phyloP scores from a whole-genome alignment of 1,284 basidiomycete genomes.

The Xanthoconium separans region DNA sequence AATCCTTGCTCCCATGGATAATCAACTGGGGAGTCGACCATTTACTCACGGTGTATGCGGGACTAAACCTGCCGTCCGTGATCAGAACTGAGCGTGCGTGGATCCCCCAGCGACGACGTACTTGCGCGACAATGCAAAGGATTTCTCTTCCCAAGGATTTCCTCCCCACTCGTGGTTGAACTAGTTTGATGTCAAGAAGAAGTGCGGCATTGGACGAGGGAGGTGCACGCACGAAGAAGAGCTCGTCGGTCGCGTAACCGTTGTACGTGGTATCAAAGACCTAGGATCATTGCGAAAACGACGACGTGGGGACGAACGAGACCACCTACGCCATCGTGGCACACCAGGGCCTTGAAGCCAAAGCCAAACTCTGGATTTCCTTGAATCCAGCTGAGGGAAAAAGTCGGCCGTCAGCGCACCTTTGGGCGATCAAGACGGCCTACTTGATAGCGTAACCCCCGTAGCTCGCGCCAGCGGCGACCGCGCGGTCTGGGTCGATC shows the following conservation, averaged over 20 bases:
- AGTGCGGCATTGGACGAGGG: neutral
- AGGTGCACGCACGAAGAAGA: slow-evolving; percentile 70
- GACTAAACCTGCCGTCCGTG: slow-evolving; percentile 51
- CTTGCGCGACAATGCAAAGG: slow-evolving; percentile 56
- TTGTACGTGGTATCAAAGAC: slow-evolving; percentile 73
- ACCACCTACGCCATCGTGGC: slow-evolving; percentile 76
- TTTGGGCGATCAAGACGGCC: slow-evolving; percentile 14
- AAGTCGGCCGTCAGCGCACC: slow-evolving; percentile 7
- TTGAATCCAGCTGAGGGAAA: slow-evolving; percentile 80
- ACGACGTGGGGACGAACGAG: neutral
- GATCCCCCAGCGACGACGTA: slow-evolving; percentile 28
- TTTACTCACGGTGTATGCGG: slow-evolving; percentile 75
- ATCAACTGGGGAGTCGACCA: slow-evolving; percentile 86
- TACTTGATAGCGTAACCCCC: slow-evolving; percentile 86
- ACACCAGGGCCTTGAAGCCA: slow-evolving; percentile 86
- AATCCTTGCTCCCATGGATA: slow-evolving; percentile 88
- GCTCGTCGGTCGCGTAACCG: slow-evolving; percentile 80
- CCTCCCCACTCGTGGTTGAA: slow-evolving; percentile 86
- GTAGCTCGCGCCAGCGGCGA: slow-evolving; percentile 79
- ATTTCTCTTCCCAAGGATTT: slow-evolving; percentile 69
- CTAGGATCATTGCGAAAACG: slow-evolving; percentile 31
- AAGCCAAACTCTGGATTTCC: slow-evolving; percentile 85
- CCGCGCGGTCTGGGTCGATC: slow-evolving; percentile 80
- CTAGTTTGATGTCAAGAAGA: slow-evolving; percentile 35
- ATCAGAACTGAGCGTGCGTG: neutral